phyloP scores from a whole-genome alignment of 441 rosid species.

The Omphalea diandra region DNA sequence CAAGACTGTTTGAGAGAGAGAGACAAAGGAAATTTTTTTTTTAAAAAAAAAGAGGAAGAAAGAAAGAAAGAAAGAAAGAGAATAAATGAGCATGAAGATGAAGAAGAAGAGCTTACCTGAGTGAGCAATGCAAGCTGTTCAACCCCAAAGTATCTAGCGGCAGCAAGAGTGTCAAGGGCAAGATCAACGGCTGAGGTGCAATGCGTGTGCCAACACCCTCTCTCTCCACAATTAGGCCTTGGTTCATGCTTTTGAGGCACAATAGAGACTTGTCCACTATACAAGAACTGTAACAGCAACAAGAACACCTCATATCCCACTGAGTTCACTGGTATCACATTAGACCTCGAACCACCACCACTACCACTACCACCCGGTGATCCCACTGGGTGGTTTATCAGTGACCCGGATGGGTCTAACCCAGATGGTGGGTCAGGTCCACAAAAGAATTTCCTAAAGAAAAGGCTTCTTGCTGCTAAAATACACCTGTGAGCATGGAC shows the following conservation, averaged over 20 bases:
- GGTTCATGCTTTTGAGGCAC: constrained; percentile 96
- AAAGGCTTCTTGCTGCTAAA: constrained; percentile 89
- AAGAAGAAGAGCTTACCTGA: constrained; percentile 46
- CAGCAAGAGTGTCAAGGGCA: constrained; percentile 94
- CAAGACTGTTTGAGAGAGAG: too few species aligned
- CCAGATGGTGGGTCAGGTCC: constrained; percentile 73
- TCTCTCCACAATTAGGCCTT: constrained; percentile 92
- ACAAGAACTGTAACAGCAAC: constrained; percentile 85
- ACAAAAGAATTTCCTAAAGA: constrained; percentile 91
- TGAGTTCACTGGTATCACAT: constrained; percentile 92
- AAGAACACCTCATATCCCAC: constrained; percentile 98
- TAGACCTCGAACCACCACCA: constrained; percentile 42
- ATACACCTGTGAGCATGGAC: constrained; percentile 99
- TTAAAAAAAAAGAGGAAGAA: too few species aligned
- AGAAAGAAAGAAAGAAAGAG: constrained; percentile 11
- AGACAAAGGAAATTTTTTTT: too few species aligned
- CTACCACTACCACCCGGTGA: too few species aligned
- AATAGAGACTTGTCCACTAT: constrained; percentile 94
- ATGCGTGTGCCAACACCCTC: constrained; percentile 99
- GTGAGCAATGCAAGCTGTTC: constrained; percentile 98
- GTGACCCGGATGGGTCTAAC: constrained; percentile 49
- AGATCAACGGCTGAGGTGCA: constrained; percentile 99
- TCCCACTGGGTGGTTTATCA: too few species aligned
- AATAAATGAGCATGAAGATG: neutral
- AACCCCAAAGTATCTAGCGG: constrained; percentile 93